These are phyloP conservation scores for Eleusine indica DNA, from an alignment of 176 grass and related monocot genomes.

Conservation along the genomic window DNA sequence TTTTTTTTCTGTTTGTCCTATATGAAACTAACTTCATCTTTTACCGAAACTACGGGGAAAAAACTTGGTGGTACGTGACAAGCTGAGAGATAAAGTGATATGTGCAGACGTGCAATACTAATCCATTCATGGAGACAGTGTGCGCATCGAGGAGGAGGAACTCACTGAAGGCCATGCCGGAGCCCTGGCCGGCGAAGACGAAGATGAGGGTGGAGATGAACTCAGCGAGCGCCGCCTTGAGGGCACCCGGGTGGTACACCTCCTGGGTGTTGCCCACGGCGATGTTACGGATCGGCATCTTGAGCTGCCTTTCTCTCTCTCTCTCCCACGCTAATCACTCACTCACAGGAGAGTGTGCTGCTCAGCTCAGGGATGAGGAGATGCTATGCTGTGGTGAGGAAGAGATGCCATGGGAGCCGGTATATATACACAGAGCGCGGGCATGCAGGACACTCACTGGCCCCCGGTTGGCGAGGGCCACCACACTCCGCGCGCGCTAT, in stretches of 20 bases:
- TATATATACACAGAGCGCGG: slow-evolving; percentile 36
- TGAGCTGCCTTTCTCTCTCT: slow-evolving; percentile 1
- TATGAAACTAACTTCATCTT: background rate
- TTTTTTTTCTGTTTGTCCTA: background rate
- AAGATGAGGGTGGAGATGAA: slow-evolving; percentile 98
- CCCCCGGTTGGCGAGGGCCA: no score
- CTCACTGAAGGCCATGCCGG: slow-evolving; percentile 92
- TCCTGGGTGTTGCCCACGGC: slow-evolving; percentile 71
- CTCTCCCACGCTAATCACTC: background rate
- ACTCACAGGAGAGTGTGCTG: background rate
- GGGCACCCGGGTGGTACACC: slow-evolving; percentile 66
- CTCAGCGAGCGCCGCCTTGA: slow-evolving; percentile 92
- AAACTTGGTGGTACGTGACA: no score
- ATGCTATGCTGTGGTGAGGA: slow-evolving; percentile 1
- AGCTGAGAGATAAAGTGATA: no score
- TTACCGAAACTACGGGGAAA: background rate
- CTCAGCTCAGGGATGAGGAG: background rate
- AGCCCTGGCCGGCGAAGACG: slow-evolving; percentile 97
- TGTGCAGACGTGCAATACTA: background rate
- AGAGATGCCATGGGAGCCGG: background rate
- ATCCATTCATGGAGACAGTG: background rate
- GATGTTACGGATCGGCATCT: slow-evolving; percentile 81
- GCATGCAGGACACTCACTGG: background rate
- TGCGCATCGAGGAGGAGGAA: background rate
- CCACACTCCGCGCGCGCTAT: slow-evolving; percentile 10